phyloP scores from a whole-genome alignment of 1,284 basidiomycete genomes.

The Mycosarcoma maydis region DNA sequence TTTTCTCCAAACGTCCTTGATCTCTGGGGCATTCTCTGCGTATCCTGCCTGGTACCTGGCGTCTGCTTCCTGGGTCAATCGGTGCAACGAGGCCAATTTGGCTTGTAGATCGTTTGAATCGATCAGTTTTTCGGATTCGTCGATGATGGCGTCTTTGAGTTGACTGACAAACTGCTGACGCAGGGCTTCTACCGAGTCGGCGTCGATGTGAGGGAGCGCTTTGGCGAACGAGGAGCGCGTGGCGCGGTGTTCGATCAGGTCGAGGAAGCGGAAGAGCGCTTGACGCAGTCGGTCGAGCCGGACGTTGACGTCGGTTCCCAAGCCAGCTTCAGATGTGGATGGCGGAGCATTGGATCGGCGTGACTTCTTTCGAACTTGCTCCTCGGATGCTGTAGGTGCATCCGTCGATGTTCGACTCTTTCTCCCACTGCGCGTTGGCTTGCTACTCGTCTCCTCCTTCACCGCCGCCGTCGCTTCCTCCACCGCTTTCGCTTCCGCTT shows the following conservation, averaged over 20 bases:
- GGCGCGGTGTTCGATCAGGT: constrained; percentile 55
- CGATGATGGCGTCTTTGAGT: constrained; percentile 51
- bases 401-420: constrained; percentile 15
- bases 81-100: constrained; percentile 49
- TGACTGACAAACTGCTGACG: constrained; percentile 52
- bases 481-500: constrained; percentile 6
- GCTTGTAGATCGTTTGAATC: constrained; percentile 44
- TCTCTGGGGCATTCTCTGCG: constrained; percentile 20
- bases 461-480: neutral
- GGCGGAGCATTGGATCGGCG: constrained; percentile 11
- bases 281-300: constrained; percentile 52
- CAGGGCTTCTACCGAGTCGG: constrained; percentile 39
- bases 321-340: neutral
- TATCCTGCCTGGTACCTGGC: constrained; percentile 39
- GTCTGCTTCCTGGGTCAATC: constrained; percentile 54
- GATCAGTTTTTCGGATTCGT: constrained; percentile 52
- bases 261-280: constrained; percentile 55
- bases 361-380: constrained; percentile 16
- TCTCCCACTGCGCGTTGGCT: constrained; percentile 5
- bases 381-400: neutral
- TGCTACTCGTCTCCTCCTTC: constrained; percentile 2
- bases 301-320: constrained; percentile 14
- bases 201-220: constrained; percentile 45
- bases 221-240: constrained; percentile 43
- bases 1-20: constrained; percentile 58